Evolutionary conservation across 192 early-diverging fungal genomes (phyloP).

Genomic region (Podila epigama): DNA sequence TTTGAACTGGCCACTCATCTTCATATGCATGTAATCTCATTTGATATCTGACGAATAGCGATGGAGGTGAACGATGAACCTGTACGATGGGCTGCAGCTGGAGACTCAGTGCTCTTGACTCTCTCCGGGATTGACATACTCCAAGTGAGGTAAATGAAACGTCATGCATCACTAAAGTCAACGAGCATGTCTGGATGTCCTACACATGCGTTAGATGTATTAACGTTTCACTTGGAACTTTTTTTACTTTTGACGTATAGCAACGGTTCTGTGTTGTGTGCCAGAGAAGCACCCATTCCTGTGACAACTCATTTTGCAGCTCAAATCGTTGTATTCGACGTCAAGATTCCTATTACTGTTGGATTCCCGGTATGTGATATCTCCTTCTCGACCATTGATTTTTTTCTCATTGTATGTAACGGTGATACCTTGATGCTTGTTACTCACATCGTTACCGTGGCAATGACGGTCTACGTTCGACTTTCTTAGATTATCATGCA

Average conservation of each 20-base stretch:
- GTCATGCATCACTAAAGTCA: not conserved
- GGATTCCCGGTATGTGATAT: constrained; percentile 79
- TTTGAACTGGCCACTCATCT: not conserved
- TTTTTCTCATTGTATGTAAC: not conserved
- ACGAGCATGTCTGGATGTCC: no score
- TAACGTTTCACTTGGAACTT: not conserved
- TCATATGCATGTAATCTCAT: not conserved
- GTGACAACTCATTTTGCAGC: constrained; percentile 80
- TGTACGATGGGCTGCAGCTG: constrained; percentile 89
- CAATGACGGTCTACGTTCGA: no score
- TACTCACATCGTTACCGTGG: no score
- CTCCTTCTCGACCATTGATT: not conserved
- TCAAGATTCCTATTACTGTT: constrained; percentile 88
- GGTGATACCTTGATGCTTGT: no score
- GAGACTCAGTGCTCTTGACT: constrained; percentile 87
- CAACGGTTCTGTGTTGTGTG: constrained; percentile 87
- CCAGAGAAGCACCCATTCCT: constrained; percentile 71
- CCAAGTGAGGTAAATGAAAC: constrained; percentile 69
- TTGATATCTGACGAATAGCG: constrained; percentile 52
- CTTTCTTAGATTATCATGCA: constrained; percentile 76
- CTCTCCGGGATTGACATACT: constrained; percentile 76
- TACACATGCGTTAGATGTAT: no score
- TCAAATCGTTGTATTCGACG: constrained; percentile 95
- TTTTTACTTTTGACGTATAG: constrained; percentile 38
- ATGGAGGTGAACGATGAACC: constrained; percentile 78